These are phyloP conservation scores for Botrytis porri DNA, from an alignment of 2,329 filamentous ascomycete species.

Conservation along the genomic window DNA sequence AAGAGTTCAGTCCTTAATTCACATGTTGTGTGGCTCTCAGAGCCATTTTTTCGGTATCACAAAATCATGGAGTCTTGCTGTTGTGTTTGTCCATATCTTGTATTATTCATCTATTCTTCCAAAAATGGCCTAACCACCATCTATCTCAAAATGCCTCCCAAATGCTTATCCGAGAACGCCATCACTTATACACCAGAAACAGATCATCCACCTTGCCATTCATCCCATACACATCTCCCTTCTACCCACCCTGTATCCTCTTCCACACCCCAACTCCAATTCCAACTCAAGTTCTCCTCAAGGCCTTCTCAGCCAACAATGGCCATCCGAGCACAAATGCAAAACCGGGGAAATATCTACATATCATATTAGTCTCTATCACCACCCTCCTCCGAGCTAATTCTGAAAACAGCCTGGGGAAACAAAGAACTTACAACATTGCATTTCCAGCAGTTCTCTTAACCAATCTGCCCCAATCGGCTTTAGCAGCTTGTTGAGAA, in stretches of 20 bases:
- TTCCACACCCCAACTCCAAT: not conserved
- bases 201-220: not conserved
- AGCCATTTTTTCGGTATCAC: not conserved
- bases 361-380: not conserved
- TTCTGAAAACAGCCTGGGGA: rapidly evolving
- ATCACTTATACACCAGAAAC: not conserved
- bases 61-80: not conserved
- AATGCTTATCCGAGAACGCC: not conserved
- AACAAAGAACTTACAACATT: constrained; percentile 1
- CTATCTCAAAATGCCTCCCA: not conserved
- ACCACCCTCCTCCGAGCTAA: not conserved
- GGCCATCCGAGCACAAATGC: constrained; percentile 20
- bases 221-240: not conserved
- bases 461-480: constrained; percentile 6
- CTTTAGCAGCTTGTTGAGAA: constrained; percentile 7
- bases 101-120: not conserved
- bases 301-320: constrained; percentile 13
- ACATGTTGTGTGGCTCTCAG: not conserved
- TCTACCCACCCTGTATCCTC: not conserved
- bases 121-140: not conserved
- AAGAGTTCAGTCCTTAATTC: not conserved
- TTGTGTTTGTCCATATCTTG: not conserved
- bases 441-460: constrained; percentile 5
- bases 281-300: not conserved
- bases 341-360: constrained; percentile 17